Conservation (phyloP, 257 asterid species). For the Primulina tabacum region DNA sequence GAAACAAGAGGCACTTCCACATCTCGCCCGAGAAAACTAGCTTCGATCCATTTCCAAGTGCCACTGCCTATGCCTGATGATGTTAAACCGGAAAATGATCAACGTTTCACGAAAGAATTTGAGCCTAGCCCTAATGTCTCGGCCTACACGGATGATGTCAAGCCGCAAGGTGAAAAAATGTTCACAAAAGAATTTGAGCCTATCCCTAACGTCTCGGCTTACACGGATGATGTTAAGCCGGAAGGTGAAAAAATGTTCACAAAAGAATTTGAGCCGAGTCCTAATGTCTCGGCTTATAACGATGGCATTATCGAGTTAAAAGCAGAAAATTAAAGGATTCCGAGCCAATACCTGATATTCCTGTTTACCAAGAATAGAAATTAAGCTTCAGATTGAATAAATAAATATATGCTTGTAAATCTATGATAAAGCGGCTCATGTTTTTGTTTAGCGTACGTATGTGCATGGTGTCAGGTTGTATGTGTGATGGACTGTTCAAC, state of each 20-base stretch:
- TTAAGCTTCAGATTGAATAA: background rate
- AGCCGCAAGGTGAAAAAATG: background rate
- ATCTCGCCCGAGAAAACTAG: no score
- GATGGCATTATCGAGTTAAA: background rate
- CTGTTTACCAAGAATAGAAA: background rate
- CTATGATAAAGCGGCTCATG: background rate
- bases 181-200: constrained; percentile 24
- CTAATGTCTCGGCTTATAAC: constrained; percentile 9
- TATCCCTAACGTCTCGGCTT: constrained; percentile 11
- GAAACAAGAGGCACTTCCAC: no score
- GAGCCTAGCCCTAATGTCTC: constrained; percentile 21
- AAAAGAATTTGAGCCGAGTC: constrained; percentile 26
- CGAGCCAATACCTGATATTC: background rate
- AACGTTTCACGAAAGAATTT: constrained; percentile 18
- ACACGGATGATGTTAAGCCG: background rate
- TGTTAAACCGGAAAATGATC: background rate
- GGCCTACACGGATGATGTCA: background rate
- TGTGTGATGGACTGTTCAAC: background rate
- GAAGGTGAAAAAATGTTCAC: background rate
- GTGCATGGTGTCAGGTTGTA: background rate
- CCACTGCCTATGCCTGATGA: constrained; percentile 5
- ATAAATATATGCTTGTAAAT: background rate
- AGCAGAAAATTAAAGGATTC: constrained; percentile 4
- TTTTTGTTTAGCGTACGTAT: background rate
- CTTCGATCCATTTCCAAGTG: constrained; percentile 19